phyloP scores from a whole-genome alignment of 345 rosid species.

The Raphanus raphanistrum region DNA sequence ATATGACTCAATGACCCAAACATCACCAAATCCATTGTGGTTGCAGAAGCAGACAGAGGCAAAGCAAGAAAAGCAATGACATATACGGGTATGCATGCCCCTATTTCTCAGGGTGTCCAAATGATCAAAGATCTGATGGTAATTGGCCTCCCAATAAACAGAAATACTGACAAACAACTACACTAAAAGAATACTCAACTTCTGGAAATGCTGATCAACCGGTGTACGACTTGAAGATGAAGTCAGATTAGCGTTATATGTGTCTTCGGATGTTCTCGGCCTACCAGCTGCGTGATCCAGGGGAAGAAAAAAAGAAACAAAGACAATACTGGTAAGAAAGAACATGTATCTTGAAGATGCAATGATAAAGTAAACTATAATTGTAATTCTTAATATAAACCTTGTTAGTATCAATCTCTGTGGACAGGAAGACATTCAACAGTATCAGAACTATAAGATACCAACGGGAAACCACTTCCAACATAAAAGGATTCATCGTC shows the following conservation, averaged over 20 bases:
- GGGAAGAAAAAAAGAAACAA: conserved; percentile 1
- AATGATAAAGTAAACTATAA: not conserved
- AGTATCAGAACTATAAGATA: conserved; percentile 40
- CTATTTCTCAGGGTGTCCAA: too few relatives aligned
- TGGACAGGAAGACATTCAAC: conserved; percentile 48
- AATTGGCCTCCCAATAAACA: not conserved
- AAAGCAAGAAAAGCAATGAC: too few relatives aligned
- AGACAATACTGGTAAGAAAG: conserved; percentile 15
- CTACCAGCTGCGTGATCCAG: conserved; percentile 50
- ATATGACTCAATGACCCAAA: not conserved
- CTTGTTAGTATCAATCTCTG: conserved; percentile 42
- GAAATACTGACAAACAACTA: not conserved
- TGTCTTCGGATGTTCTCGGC: conserved; percentile 23
- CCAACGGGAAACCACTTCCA: conserved; percentile 43
- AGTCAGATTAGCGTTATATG: too few relatives aligned
- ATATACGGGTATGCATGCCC: not conserved
- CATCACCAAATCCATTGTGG: not conserved
- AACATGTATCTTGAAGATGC: not conserved
- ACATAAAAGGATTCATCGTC: conserved; percentile 32
- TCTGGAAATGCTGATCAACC: conserved; percentile 74
- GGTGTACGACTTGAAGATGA: conserved; percentile 31
- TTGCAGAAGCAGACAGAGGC: not conserved
- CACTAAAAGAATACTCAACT: conserved; percentile 48
- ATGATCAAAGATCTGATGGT: not conserved
- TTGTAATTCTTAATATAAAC: too few relatives aligned